Percentiles rank a stretch among this genome's conserved stretches.
These are phyloP conservation scores for Gossypium aridum DNA, from an alignment of 441 rosid species.

Conservation along the genomic window DNA sequence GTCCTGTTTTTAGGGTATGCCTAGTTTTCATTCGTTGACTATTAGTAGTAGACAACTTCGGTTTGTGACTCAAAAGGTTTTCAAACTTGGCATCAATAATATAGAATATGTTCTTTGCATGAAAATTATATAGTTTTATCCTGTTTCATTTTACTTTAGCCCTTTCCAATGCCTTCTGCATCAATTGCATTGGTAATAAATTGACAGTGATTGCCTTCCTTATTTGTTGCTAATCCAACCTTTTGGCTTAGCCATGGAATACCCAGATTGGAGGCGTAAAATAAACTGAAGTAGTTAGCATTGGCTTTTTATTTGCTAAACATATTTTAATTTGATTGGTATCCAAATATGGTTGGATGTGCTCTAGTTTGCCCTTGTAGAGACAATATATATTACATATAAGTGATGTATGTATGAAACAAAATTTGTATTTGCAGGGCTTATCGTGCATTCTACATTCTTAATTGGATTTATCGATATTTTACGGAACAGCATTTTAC, in stretches of 20 bases:
- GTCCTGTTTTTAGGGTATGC: slow-evolving; percentile 88
- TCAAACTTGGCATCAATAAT: neutral
- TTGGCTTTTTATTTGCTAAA: neutral
- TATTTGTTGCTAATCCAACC: neutral
- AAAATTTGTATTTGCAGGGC: slow-evolving; percentile 48
- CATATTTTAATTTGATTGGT: neutral
- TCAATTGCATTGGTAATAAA: neutral
- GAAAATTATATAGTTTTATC: neutral
- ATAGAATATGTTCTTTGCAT: neutral
- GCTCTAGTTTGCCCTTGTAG: neutral
- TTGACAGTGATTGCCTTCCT: neutral
- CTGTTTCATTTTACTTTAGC: neutral
- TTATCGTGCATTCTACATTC: slow-evolving; percentile 79
- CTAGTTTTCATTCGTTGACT: neutral
- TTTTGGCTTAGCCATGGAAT: neutral
- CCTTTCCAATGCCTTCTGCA: neutral
- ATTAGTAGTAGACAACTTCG: neutral
- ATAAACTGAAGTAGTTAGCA: neutral
- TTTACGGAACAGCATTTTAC: slow-evolving; percentile 54
- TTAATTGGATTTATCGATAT: slow-evolving; percentile 94
- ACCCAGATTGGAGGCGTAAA: neutral
- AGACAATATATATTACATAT: neutral
- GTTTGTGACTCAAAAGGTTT: neutral
- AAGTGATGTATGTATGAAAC: neutral
- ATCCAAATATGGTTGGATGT: neutral